These are phyloP conservation scores for Oryza longistaminata DNA, from an alignment of 176 grass and related monocot species.

Conservation along the genomic window DNA sequence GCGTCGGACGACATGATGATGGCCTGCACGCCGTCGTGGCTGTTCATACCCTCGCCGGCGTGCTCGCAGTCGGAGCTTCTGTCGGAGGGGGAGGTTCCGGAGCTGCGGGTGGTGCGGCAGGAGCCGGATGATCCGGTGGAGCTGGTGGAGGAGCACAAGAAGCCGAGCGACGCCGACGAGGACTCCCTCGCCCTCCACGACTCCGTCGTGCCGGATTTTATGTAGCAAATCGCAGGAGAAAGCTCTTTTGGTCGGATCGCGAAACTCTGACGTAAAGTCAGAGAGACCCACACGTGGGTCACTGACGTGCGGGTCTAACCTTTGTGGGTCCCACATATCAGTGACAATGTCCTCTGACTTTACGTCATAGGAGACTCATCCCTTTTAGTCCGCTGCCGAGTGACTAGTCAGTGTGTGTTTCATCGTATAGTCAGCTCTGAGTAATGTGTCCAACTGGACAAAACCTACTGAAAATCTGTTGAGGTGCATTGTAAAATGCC, in stretches of 20 bases:
- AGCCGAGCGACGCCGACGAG: background rate
- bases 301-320: too few species aligned
- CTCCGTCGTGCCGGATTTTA: background rate
- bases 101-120: background rate
- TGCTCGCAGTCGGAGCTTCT: slow-evolving; percentile 33
- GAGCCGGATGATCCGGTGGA: background rate
- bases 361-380: too few species aligned
- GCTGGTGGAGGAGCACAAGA: background rate
- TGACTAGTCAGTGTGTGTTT: too few species aligned
- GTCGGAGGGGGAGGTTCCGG: background rate
- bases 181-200: background rate
- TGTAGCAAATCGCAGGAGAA: background rate
- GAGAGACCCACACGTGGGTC: too few species aligned
- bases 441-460: too few species aligned
- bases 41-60: slow-evolving; percentile 28
- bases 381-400: too few species aligned
- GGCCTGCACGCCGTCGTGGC: background rate
- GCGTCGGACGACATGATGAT: background rate
- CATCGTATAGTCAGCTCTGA: too few species aligned
- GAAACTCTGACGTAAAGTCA: fast-evolving
- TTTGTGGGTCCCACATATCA: too few species aligned
- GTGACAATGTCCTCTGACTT: too few species aligned
- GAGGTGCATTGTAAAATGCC: too few species aligned
- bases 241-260: too few species aligned
- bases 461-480: too few species aligned